phyloP scores from a whole-genome alignment of 2,329 filamentous ascomycete genomes.

The Cladophialophora yegresii region DNA sequence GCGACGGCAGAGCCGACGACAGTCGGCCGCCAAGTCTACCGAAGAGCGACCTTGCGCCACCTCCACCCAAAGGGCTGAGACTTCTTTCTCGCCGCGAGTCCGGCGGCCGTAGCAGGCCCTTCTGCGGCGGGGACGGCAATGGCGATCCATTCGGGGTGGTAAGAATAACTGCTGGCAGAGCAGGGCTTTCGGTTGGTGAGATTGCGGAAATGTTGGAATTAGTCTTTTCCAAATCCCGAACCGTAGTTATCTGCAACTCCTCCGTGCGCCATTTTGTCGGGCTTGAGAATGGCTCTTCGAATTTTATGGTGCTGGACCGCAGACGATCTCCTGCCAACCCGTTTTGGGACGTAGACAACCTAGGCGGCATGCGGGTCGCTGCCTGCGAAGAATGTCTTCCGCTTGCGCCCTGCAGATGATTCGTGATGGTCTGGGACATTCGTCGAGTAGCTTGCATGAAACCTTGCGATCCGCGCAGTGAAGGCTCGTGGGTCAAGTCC shows the following conservation, averaged over 20 bases:
- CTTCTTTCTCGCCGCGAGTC: slow-evolving; percentile 10
- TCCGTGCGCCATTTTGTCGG: slow-evolving; percentile 10
- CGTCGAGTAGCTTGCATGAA: slow-evolving; percentile 23
- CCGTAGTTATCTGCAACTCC: slow-evolving; percentile 6
- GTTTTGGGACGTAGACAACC: background rate
- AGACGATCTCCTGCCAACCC: background rate
- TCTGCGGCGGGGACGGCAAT: slow-evolving; percentile 2
- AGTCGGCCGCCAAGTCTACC: slow-evolving; percentile 20
- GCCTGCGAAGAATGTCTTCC: slow-evolving; percentile 4
- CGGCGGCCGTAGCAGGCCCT: slow-evolving; percentile 1
- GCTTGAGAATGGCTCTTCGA: slow-evolving; percentile 26
- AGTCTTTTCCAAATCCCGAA: slow-evolving; percentile 12
- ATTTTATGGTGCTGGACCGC: slow-evolving; percentile 26
- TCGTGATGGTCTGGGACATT: slow-evolving; percentile 26
- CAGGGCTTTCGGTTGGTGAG: slow-evolving; percentile 18
- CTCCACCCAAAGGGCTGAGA: slow-evolving; percentile 12
- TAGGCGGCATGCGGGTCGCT: slow-evolving; percentile 1
- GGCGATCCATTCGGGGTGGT: slow-evolving; percentile 6
- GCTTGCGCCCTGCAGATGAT: slow-evolving; percentile 16
- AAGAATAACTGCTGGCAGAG: slow-evolving; percentile 8
- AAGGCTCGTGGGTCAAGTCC: slow-evolving; percentile 22
- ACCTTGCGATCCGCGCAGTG: slow-evolving; percentile 23
- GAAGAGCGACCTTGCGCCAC: slow-evolving; percentile 17
- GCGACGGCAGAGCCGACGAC: slow-evolving; percentile 17
- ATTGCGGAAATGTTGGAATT: slow-evolving; percentile 5